Conservation (phyloP, 306 rosid genomes). For the Fagus sylvatica region DNA sequence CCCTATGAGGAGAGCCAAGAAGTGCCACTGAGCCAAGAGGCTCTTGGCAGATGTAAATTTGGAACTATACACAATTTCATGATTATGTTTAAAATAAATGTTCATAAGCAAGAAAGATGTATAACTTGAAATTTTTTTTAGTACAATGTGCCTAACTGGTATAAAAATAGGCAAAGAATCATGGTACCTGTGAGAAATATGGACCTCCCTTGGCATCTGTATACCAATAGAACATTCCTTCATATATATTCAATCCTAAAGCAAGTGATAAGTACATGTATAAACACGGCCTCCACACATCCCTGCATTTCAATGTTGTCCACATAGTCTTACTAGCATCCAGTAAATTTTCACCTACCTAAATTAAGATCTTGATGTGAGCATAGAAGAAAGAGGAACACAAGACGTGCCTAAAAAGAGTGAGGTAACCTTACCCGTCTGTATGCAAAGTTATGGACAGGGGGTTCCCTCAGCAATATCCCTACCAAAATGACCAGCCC, state of each 20-base stretch:
- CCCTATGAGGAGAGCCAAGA: too few species aligned
- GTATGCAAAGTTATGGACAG: background rate
- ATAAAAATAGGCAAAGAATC: background rate
- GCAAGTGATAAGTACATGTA: slow-evolving; percentile 5
- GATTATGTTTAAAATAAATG: background rate
- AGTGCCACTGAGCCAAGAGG: too few species aligned
- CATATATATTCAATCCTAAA: background rate
- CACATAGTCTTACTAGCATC: slow-evolving; percentile 1
- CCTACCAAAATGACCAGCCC: slow-evolving; percentile 1
- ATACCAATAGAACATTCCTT: slow-evolving; percentile 9
- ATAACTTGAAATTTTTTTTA: background rate
- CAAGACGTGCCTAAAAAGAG: background rate
- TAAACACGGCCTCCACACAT: slow-evolving; percentile 10
- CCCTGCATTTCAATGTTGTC: background rate
- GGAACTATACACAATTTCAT: background rate
- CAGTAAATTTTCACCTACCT: background rate
- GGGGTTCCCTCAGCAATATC: background rate
- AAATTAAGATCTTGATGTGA: background rate
- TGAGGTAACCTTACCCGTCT: background rate
- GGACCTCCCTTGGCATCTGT: slow-evolving; percentile 8
- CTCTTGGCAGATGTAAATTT: background rate
- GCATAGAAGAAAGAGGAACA: background rate
- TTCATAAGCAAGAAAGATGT: background rate
- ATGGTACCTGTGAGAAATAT: background rate
- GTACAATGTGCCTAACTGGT: background rate